Evolutionary conservation across 2,329 filamentous ascomycete genomes (phyloP).

Genomic region (Colletotrichum shisoi): DNA sequence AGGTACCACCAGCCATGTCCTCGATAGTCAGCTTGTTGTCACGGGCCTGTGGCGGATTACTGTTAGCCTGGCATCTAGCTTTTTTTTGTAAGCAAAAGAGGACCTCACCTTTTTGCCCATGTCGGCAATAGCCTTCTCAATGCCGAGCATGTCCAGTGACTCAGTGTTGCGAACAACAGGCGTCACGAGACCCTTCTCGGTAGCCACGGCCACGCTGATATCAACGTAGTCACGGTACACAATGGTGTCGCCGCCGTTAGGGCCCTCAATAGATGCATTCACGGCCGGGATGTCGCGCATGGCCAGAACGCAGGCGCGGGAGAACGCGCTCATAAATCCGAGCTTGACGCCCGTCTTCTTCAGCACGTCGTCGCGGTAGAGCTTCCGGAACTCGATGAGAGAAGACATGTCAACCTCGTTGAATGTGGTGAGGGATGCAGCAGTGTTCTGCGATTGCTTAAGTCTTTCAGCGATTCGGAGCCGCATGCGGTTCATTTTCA

Average conservation of each 20-base stretch:
- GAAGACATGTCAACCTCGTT: conserved; percentile 99
- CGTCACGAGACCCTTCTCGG: conserved; percentile 95
- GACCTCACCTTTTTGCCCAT: conserved; percentile 86
- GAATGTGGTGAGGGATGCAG: conserved; percentile 95
- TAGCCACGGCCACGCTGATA: conserved; percentile 95
- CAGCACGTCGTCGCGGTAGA: conserved; percentile 94
- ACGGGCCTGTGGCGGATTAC: conserved; percentile 69
- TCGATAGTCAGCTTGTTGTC: conserved; percentile 98
- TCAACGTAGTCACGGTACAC: conserved; percentile 99
- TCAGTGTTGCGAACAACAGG: conserved; percentile 96
- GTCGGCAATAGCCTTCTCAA: conserved; percentile 90
- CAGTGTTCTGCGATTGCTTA: conserved; percentile 99
- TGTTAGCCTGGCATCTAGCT: conserved; percentile 24
- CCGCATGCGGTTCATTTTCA: conserved; percentile 99
- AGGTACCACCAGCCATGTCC: conserved; percentile 98
- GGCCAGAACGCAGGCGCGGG: conserved; percentile 85
- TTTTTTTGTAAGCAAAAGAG: neutral
- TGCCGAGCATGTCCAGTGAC: conserved; percentile 82
- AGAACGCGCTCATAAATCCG: conserved; percentile 99
- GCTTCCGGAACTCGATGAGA: conserved; percentile 94
- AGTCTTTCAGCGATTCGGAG: conserved; percentile 95
- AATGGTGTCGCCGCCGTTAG: conserved; percentile 93
- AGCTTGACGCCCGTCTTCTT: conserved; percentile 98
- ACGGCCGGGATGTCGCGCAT: conserved; percentile 95
- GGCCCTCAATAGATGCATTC: conserved; percentile 96